Base-by-base conservation (phyloP, 208 protist species). In the Vickermania ingenoplastis region DNA sequence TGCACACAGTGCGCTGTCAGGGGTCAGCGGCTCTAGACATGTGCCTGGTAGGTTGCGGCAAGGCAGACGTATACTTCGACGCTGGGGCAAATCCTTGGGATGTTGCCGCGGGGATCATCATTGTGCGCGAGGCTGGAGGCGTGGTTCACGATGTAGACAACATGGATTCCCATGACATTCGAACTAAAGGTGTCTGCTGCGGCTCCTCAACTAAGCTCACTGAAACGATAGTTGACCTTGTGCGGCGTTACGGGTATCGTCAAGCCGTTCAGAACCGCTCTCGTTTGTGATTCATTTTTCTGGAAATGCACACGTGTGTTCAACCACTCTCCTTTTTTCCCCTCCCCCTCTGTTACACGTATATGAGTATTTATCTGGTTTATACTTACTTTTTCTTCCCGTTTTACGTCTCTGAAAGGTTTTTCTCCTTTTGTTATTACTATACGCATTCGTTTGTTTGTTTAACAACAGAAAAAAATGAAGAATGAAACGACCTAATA, bases 141-240 rank as follows among this genome's bases (percentile, higher is more conserved):
- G 7, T 7, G 11, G 36, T 48, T 48, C 11, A 7, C 36, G 17
- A 48, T 69, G 75, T 90, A 24, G 81, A 93, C 14, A 67, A 78
- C 59, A 70, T 56, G 3, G 72, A 93, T 0, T 59, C 60, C 17
- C 77, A 84, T n/a, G 76, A 87, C 61, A 57, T 93, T 3, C 76
- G 66, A 53, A 67, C 75, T 2, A 63, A 65, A n/a, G 69, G 64
- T 5, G 71, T 94, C 59, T 89, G 80, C 59, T 94, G 86, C 59
- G 86, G 81, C 23, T 77, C 73, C 57, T 73, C 62, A 0, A 54
- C 67, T 41, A 77, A 77, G 41, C 49, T 91, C 17, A 81, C 81
- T n/a, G 29, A 63, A 22, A 53, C 79, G 2, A 79, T 68, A 1
- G 53, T 89, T 2, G 81, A 86, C 23, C 45, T 91, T 17, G 57